Evolutionary conservation across 2,329 filamentous ascomycete species (phyloP).

Genomic region (Colletotrichum endophyticum): DNA sequence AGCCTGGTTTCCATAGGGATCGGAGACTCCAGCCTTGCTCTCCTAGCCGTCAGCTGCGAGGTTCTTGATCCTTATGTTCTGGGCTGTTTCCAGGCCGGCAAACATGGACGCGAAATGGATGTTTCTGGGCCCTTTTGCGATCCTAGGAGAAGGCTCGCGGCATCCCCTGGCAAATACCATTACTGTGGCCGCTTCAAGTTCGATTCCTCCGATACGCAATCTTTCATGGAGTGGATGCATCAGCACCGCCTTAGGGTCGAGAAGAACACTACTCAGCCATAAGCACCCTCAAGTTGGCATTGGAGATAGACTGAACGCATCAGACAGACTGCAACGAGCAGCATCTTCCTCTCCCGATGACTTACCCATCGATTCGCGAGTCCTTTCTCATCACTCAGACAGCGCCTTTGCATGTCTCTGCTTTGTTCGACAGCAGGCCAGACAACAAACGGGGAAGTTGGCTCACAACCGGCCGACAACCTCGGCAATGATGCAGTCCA

Average conservation of each 20-base stretch:
- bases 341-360: background rate
- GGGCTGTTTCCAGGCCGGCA: background rate
- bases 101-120: background rate
- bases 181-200: background rate
- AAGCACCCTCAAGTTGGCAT: background rate
- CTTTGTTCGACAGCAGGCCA: background rate
- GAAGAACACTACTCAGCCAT: background rate
- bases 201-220: background rate
- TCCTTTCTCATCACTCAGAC: background rate
- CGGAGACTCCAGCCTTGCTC: background rate
- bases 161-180: background rate
- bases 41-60: background rate
- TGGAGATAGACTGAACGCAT: background rate
- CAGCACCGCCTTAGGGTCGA: background rate
- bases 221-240: background rate
- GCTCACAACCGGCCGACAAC: background rate
- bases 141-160: background rate
- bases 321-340: background rate
- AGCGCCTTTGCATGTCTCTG: background rate
- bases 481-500: background rate
- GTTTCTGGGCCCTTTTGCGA: background rate
- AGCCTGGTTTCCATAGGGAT: background rate
- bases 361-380: background rate
- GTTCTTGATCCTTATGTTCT: background rate
- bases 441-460: background rate